Base-by-base conservation (phyloP, 306 rosid species). In the Ormosia emarginata region DNA sequence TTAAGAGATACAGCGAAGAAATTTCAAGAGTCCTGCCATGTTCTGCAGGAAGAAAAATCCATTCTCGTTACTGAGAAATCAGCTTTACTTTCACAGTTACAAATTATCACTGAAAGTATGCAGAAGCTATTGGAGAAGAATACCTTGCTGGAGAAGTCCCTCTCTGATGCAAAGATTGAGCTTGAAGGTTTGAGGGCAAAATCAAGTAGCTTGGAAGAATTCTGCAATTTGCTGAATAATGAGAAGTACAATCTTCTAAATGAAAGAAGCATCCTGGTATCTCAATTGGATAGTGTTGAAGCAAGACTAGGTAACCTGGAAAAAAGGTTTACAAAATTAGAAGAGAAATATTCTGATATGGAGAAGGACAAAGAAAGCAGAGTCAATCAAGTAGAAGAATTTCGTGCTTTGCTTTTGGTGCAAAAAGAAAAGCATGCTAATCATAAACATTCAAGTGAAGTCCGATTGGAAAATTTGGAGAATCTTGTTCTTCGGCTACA, bases 101-200 rank as follows among this genome's bases (percentile, higher is more conserved):
- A 96, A 84, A 80, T 81, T 77, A 84, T 91, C 77, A 96, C 97
- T 34, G 94, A 90, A 85, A 93, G 93, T 85, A 90, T 96, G 97
- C 91, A 92, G 87, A 89, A 88, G 81, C 91, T 89, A 61, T 81
- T 90, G 79, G 97, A 96, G 83, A 93, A 83, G 88, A 96, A 93
- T 86, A 77, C 91, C 75, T 83, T 82, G 71, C 88, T 93, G 84
- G 99, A 93, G 83, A 88, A 72, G 84, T 92, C 97, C 76, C 90
- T 93, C 69, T 88, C 86, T 17, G 87, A 90, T 79, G 93, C 99
- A 56, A 88, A 94, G 67, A 10, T 86, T 73, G 98, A 96, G 88
- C 92, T 96, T 79, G 98, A 93, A 86, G 87, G 88, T 86, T 85
- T 92, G 79, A 92, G 97, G 86, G 88, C 85, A 50, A 90, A 82